Conservation (phyloP, 2,329 filamentous ascomycete species). For the Sordariomycetes sp. region DNA sequence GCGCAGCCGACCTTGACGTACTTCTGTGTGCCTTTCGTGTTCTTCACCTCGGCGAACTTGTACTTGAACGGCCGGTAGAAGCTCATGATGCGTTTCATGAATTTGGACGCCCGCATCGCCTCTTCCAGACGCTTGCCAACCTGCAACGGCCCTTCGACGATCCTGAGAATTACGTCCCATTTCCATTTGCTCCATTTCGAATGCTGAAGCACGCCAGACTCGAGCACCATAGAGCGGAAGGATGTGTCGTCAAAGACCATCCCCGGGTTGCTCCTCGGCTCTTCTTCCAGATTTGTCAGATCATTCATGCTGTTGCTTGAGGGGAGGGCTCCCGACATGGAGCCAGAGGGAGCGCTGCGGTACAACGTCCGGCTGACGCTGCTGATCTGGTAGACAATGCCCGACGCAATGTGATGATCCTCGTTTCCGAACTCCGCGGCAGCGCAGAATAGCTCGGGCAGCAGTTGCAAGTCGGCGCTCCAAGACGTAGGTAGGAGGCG, state of each 20-base stretch:
- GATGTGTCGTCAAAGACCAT: constrained; percentile 48
- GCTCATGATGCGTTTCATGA: constrained; percentile 86
- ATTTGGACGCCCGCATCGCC: constrained; percentile 89
- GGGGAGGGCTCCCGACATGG: constrained; percentile 25
- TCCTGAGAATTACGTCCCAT: constrained; percentile 83
- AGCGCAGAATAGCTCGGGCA: constrained; percentile 75
- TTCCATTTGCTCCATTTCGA: constrained; percentile 95
- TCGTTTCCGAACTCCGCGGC: constrained; percentile 65
- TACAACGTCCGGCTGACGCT: constrained; percentile 92
- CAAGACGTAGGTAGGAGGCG: constrained; percentile 73
- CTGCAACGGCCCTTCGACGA: constrained; percentile 87
- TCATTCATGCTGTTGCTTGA: constrained; percentile 36
- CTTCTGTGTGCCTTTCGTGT: constrained; percentile 86
- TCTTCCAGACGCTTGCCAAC: constrained; percentile 90
- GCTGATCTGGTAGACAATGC: constrained; percentile 95
- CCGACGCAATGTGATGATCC: constrained; percentile 70
- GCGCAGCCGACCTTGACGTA: constrained; percentile 88
- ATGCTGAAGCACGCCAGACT: constrained; percentile 79
- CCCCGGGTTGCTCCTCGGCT: constrained; percentile 39
- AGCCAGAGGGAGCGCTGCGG: constrained; percentile 53
- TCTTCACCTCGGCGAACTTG: constrained; percentile 82
- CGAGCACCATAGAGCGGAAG: constrained; percentile 56
- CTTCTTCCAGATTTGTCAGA: constrained; percentile 44
- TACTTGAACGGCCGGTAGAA: constrained; percentile 98
- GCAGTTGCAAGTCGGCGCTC: constrained; percentile 76